These are phyloP conservation scores for Pestalotiopsis sp. DNA, from an alignment of 2,329 filamentous ascomycete genomes.

Conservation along the genomic window DNA sequence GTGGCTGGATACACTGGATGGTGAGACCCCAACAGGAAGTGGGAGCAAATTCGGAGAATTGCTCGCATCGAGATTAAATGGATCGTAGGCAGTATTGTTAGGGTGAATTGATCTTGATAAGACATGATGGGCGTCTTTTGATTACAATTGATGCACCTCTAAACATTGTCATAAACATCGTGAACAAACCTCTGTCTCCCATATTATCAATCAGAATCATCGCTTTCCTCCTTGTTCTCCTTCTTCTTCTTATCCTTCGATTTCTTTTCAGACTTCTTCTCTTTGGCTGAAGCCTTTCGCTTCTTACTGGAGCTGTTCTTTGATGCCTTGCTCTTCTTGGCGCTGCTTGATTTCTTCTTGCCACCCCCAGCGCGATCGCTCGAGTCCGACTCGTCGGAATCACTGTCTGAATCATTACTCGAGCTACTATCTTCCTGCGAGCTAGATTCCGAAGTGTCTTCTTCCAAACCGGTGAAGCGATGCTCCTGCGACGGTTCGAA, in stretches of 20 bases:
- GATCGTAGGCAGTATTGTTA: no score
- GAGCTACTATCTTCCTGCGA: not conserved
- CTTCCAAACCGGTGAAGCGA: not conserved
- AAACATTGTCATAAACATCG: no score
- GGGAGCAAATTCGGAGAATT: no score
- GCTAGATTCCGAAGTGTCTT: not conserved
- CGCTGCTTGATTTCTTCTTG: not conserved
- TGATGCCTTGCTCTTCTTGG: not conserved
- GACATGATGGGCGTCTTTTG: no score
- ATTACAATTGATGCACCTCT: no score
- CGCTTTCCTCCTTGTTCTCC: not conserved
- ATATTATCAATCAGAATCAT: not conserved
- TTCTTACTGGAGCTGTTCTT: not conserved
- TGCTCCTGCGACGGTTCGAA: not conserved
- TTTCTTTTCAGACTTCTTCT: not conserved
- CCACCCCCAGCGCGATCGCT: not conserved
- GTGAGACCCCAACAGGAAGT: no score
- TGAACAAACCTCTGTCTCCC: not conserved
- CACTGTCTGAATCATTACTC: not conserved
- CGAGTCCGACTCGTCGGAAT: not conserved
- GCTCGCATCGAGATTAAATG: no score
- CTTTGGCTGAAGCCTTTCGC: not conserved
- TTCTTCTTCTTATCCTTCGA: not conserved
- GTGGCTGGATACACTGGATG: no score
- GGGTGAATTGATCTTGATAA: no score